These are phyloP conservation scores for Calonectria hawksworthii DNA, from an alignment of 2,329 filamentous ascomycete species.

Conservation along the genomic window DNA sequence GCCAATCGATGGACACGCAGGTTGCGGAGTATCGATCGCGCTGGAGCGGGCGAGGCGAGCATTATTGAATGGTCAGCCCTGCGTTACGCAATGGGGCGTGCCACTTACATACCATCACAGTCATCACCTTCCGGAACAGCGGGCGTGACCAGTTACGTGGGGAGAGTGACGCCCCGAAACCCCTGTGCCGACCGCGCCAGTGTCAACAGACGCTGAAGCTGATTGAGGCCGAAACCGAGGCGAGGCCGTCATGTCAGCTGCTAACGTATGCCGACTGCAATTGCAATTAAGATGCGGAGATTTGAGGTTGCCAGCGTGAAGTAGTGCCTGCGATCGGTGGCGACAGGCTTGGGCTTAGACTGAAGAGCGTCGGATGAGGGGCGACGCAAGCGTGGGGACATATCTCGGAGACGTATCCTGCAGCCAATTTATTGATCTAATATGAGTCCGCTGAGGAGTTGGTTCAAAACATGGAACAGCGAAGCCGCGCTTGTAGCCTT, in stretches of 20 bases:
- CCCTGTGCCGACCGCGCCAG: not conserved
- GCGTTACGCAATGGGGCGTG: not conserved
- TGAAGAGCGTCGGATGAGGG: not conserved
- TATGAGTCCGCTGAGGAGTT: not conserved
- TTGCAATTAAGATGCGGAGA: not conserved
- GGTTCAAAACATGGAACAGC: slow-evolving; percentile 18
- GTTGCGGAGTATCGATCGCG: not conserved
- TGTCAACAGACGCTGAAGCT: slow-evolving; percentile 29
- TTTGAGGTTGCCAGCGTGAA: not conserved
- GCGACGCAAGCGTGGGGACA: not conserved
- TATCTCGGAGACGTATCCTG: not conserved
- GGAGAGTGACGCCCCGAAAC: not conserved
- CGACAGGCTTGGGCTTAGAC: not conserved
- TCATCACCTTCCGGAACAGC: not conserved
- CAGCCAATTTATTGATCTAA: not conserved
- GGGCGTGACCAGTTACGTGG: not conserved
- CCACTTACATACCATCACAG: not conserved
- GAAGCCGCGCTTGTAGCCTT: slow-evolving; percentile 43
- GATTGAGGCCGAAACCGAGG: slow-evolving; percentile 22
- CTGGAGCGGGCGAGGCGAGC: slow-evolving; percentile 13
- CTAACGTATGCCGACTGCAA: not conserved
- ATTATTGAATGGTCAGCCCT: not conserved
- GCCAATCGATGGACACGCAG: slow-evolving; percentile 34
- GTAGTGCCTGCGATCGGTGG: not conserved
- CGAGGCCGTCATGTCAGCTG: slow-evolving; percentile 21